These are phyloP conservation scores for Zymoseptoria brevis DNA, from an alignment of 2,329 filamentous ascomycete genomes.

Conservation along the genomic window DNA sequence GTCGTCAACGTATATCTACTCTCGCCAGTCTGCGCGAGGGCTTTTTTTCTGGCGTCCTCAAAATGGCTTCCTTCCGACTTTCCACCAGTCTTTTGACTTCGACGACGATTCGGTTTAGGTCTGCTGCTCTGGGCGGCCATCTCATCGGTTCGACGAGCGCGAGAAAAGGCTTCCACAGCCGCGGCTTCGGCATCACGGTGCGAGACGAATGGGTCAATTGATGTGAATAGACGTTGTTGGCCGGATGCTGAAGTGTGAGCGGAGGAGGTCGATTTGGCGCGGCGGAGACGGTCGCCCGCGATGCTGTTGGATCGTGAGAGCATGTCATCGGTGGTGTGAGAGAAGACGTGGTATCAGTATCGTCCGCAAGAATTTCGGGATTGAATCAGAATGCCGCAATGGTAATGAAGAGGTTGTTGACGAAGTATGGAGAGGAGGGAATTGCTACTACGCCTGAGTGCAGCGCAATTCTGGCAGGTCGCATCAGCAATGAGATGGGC, in stretches of 20 bases:
- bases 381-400: not conserved
- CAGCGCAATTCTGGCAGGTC: not conserved
- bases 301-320: slow-evolving; percentile 28
- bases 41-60: slow-evolving; percentile 21
- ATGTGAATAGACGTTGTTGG: slow-evolving; percentile 13
- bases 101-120: slow-evolving; percentile 14
- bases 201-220: slow-evolving; percentile 37
- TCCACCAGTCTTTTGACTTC: slow-evolving; percentile 20
- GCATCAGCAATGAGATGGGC: not conserved
- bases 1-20: not conserved
- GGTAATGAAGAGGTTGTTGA: not conserved
- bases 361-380: not conserved
- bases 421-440: not conserved
- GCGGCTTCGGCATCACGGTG: slow-evolving; percentile 56
- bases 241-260: slow-evolving; percentile 32
- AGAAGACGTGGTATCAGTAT: too few relatives aligned
- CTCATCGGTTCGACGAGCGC: slow-evolving; percentile 40
- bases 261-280: slow-evolving; percentile 28
- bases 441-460: not conserved
- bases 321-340: slow-evolving; percentile 15
- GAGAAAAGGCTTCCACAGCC: slow-evolving; percentile 52
- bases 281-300: slow-evolving; percentile 24
- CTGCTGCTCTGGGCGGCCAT: slow-evolving; percentile 4
- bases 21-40: slow-evolving; percentile 6
- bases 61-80: slow-evolving; percentile 29